These are phyloP conservation scores for Wickerhamomyces bovis DNA, from an alignment of 805 yeast genomes.

Conservation along the genomic window DNA sequence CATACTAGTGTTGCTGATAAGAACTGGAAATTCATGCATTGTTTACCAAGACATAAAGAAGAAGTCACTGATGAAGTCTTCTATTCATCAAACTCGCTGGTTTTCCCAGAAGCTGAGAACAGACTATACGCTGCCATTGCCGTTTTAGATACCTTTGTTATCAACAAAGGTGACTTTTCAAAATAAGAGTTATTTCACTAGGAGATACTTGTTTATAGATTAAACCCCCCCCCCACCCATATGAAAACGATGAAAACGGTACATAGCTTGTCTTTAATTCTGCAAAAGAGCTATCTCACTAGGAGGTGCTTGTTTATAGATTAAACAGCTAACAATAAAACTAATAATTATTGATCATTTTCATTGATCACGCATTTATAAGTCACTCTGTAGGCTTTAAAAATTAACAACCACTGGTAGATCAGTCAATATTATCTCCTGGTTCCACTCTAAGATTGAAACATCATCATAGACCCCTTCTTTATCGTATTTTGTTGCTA, in stretches of 20 bases:
- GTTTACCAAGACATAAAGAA: conserved; percentile 91
- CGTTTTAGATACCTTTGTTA: conserved; percentile 82
- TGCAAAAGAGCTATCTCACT: background rate
- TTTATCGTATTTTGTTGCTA: conserved; percentile 3
- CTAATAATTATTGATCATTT: background rate
- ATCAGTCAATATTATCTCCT: conserved; percentile 1
- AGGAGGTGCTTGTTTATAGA: background rate
- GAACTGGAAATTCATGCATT: conserved; percentile 93
- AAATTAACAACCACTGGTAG: conserved; percentile 16
- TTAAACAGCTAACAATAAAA: background rate
- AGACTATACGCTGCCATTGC: conserved; percentile 95
- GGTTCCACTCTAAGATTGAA: conserved; percentile 8
- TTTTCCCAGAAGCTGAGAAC: conserved; percentile 94
- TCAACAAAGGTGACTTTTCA: conserved; percentile 64
- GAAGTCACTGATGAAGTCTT: conserved; percentile 94
- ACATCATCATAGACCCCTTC: conserved; percentile 11
- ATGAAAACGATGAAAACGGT: background rate
- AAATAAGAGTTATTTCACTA: conserved; percentile 6
- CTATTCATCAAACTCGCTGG: conserved; percentile 76
- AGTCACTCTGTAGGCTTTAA: background rate
- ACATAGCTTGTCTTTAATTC: background rate
- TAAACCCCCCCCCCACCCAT: too few species aligned
- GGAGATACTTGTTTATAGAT: background rate
- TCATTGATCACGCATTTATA: background rate
- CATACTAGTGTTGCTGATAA: conserved; percentile 57